phyloP scores from a whole-genome alignment of 768 basidiomycete species.

The Cyclocybe cylindracea region DNA sequence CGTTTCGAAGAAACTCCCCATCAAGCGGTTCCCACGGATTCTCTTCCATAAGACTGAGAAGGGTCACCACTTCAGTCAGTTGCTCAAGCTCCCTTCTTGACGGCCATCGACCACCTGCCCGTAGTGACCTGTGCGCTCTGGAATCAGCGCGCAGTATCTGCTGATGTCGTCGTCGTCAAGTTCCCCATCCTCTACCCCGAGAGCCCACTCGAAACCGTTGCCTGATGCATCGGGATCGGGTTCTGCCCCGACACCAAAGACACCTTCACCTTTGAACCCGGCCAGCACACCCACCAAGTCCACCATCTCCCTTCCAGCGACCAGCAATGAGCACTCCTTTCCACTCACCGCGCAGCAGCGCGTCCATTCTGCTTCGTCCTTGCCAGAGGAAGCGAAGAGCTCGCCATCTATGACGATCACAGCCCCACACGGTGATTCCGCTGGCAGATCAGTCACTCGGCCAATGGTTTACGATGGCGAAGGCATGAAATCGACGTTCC shows the following conservation, averaged over 20 bases:
- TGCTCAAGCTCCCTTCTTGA: too few relatives aligned
- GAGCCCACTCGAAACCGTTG: slow-evolving; percentile 7
- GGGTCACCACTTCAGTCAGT: too few relatives aligned
- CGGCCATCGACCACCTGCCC: too few relatives aligned
- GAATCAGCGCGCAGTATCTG: too few relatives aligned
- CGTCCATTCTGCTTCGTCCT: slow-evolving; percentile 2
- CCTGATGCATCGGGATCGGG: slow-evolving; percentile 8
- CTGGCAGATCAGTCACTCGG: slow-evolving; percentile 4
- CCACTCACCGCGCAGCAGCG: neutral
- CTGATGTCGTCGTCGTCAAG: neutral
- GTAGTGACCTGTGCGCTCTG: too few relatives aligned
- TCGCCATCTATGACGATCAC: slow-evolving; percentile 1
- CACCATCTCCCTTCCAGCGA: slow-evolving; percentile 1
- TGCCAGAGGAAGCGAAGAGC: neutral
- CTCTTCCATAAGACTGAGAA: too few relatives aligned
- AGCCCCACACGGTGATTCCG: slow-evolving; percentile 7
- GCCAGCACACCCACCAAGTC: slow-evolving; percentile 9
- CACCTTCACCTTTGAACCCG: slow-evolving; percentile 16
- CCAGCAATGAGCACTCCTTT: neutral
- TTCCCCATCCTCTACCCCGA: slow-evolving; percentile 17
- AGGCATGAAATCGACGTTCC: slow-evolving; percentile 16
- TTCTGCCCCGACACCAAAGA: slow-evolving; percentile 14
- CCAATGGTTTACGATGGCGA: slow-evolving; percentile 10
- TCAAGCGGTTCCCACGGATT: too few relatives aligned
- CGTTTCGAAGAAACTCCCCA: too few relatives aligned